These are phyloP conservation scores for Ustanciosporium gigantosporum DNA, from an alignment of 1,284 basidiomycete genomes.

Conservation along the genomic window DNA sequence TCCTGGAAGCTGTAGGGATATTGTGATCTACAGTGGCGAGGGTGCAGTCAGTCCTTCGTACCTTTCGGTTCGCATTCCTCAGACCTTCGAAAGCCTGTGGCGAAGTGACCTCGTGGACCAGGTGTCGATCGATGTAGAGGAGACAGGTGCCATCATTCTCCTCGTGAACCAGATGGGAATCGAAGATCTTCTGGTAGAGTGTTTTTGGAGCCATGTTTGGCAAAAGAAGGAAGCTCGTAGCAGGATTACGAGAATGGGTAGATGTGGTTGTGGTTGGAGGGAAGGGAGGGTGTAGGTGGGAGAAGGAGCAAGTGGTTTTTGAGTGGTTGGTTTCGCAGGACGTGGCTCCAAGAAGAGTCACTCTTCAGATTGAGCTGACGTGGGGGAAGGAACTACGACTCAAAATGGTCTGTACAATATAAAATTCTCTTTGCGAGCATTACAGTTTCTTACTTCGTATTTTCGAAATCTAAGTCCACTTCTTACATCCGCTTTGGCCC, in stretches of 20 bases:
- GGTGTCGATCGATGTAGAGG: constrained; percentile 59
- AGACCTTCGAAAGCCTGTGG: constrained; percentile 60
- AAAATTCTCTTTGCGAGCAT: too few species aligned
- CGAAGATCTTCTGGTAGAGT: constrained; percentile 59
- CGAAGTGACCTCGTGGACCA: constrained; percentile 60
- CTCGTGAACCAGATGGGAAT: constrained; percentile 53
- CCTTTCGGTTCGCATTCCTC: constrained; percentile 47
- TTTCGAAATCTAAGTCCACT: too few species aligned
- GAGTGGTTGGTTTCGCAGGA: too few species aligned
- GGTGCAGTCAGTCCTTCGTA: constrained; percentile 58
- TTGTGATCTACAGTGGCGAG: constrained; percentile 61
- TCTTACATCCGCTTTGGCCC: too few species aligned
- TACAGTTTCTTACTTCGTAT: too few species aligned
- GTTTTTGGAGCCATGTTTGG: constrained; percentile 43
- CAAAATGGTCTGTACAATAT: too few species aligned
- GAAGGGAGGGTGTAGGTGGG: too few species aligned
- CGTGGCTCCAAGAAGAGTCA: too few species aligned
- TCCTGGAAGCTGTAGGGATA: constrained; percentile 57
- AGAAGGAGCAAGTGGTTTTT: too few species aligned
- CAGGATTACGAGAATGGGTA: not conserved
- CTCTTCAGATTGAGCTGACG: too few species aligned
- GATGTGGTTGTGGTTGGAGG: too few species aligned
- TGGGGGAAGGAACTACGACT: too few species aligned
- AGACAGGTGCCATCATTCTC: constrained; percentile 56
- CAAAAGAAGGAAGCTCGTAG: not conserved